Evolutionary conservation across 257 asterid species (phyloP).

Genomic region (Marsdenia floribunda): DNA sequence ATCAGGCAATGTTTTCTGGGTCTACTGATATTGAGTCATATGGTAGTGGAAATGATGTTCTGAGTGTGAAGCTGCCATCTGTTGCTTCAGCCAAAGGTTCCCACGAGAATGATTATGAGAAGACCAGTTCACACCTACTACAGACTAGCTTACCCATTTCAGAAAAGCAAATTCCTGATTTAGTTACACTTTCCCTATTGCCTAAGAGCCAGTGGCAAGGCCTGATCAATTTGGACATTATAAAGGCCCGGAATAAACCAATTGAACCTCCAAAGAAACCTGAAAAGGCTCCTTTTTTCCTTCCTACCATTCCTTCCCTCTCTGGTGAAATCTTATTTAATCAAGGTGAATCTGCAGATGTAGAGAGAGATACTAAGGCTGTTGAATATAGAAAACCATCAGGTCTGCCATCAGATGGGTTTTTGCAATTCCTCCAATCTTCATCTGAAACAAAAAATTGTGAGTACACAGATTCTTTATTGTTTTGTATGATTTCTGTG

Average conservation of each 20-base stretch:
- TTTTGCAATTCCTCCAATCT: constrained; percentile 54
- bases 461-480: constrained; percentile 29
- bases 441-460: constrained; percentile 46
- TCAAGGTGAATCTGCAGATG: constrained; percentile 42
- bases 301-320: constrained; percentile 75
- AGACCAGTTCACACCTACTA: constrained; percentile 23
- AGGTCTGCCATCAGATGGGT: constrained; percentile 44
- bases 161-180: constrained; percentile 64
- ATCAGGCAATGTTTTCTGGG: constrained; percentile 83
- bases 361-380: constrained; percentile 38
- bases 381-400: constrained; percentile 22
- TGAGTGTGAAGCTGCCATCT: constrained; percentile 56
- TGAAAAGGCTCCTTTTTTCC: constrained; percentile 86
- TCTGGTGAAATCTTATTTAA: constrained; percentile 73
- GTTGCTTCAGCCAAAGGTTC: constrained; percentile 44
- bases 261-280: constrained; percentile 95
- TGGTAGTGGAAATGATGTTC: constrained; percentile 71
- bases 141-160: constrained; percentile 24
- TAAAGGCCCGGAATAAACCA: constrained; percentile 87
- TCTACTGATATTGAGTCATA: constrained; percentile 38
- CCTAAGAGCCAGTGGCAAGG: constrained; percentile 97
- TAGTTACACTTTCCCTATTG: constrained; percentile 76
- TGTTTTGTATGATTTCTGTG: constrained; percentile 1
- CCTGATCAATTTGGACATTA: constrained; percentile 82
- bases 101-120: constrained; percentile 28